Conservation (phyloP, 345 rosid species). For the Eutrema japonicum region DNA sequence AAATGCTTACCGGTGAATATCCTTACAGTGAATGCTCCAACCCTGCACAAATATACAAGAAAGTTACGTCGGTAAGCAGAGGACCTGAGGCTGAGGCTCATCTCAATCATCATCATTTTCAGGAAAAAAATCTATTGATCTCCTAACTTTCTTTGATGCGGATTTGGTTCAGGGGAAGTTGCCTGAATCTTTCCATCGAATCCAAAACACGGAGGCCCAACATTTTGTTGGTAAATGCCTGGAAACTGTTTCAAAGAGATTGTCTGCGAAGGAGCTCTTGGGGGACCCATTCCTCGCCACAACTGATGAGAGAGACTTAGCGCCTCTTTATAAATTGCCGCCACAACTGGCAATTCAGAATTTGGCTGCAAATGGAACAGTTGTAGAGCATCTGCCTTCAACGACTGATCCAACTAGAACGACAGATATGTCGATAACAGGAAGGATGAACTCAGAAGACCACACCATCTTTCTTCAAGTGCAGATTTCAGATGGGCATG, state of each 20-base stretch:
- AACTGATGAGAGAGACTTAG: conserved; percentile 46
- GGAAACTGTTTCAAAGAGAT: conserved; percentile 67
- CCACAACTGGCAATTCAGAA: conserved; percentile 44
- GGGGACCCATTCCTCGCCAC: conserved; percentile 66
- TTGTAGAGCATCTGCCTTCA: conserved; percentile 40
- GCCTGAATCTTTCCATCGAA: conserved; percentile 77
- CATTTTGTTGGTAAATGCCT: conserved; percentile 81
- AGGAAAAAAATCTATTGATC: neutral
- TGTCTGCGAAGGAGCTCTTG: conserved; percentile 76
- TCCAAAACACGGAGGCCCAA: conserved; percentile 66
- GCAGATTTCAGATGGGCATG: conserved; percentile 73
- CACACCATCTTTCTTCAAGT: conserved; percentile 86
- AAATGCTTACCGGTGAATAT: conserved; percentile 89
- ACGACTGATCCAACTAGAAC: conserved; percentile 54
- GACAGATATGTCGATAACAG: conserved; percentile 81
- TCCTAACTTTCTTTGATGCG: conserved; percentile 24
- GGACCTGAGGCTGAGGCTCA: neutral
- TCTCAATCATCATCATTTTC: conserved; percentile 29
- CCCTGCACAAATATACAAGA: conserved; percentile 95
- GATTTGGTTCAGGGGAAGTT: conserved; percentile 68
- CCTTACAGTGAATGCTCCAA: conserved; percentile 91
- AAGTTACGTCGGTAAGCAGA: conserved; percentile 79
- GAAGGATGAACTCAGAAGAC: conserved; percentile 73
- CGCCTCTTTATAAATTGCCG: conserved; percentile 32
- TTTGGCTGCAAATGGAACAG: conserved; percentile 41